Percentiles rank a stretch among this genome's conserved stretches.
Evolutionary conservation across 768 basidiomycete genomes (phyloP).

Genomic region (Epithele typhae): DNA sequence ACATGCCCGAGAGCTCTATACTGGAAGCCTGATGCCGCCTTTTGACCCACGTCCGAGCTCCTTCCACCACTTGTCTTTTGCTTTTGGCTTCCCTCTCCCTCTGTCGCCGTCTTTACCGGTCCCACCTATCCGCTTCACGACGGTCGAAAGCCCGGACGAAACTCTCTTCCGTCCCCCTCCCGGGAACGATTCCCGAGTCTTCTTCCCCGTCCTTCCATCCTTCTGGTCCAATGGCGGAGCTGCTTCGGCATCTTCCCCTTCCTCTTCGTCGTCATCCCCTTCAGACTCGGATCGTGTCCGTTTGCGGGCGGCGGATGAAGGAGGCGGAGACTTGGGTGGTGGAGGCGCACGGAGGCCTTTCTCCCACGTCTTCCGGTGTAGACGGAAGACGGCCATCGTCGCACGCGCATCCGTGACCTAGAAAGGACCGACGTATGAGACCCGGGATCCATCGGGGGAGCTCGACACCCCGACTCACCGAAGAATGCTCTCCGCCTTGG

Average conservation of each 20-base stretch:
- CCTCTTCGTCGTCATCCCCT: neutral
- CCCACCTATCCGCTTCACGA: conserved; percentile 31
- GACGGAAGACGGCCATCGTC: conserved; percentile 88
- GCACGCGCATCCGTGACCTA: conserved; percentile 89
- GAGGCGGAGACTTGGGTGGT: neutral
- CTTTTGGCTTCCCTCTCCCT: neutral
- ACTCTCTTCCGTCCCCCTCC: conserved; percentile 59
- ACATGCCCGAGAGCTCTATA: no score
- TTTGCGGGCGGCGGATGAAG: neutral
- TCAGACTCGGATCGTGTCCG: neutral
- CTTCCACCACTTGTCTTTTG: conserved; percentile 20
- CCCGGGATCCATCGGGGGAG: neutral
- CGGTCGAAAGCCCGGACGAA: conserved; percentile 56
- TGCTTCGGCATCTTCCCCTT: neutral
- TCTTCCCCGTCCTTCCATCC: neutral
- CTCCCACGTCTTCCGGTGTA: conserved; percentile 85
- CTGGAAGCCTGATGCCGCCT: neutral
- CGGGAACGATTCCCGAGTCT: conserved; percentile 27
- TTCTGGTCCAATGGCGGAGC: neutral
- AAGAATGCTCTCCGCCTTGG: conserved; percentile 86
- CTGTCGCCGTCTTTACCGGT: neutral
- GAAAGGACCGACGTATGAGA: neutral
- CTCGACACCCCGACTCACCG: conserved; percentile 68
- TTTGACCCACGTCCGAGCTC: conserved; percentile 13
- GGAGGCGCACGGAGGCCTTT: conserved; percentile 10